Evolutionary conservation across 169 alveolate genomes (phyloP).

Genomic region (Eimeria falciformis): DNA sequence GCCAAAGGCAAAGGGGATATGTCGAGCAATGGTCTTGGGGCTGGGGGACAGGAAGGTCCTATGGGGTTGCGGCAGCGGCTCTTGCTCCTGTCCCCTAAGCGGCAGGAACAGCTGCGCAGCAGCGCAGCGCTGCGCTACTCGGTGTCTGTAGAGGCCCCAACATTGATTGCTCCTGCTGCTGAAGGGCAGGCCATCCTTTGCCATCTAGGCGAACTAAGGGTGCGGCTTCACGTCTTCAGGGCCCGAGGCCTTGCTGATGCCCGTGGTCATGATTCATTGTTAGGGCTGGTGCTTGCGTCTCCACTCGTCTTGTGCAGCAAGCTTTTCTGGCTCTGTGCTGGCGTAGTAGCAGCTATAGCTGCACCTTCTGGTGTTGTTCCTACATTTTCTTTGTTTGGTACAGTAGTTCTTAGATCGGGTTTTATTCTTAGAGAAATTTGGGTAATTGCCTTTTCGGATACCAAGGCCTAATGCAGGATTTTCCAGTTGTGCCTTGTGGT

Average conservation of each 20-base stretch:
- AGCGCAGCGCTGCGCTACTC: constrained; percentile 30
- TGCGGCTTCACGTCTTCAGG: background rate
- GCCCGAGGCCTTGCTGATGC: no score
- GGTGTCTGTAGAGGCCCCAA: constrained; percentile 56
- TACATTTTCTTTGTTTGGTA: background rate
- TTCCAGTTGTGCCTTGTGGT: no score
- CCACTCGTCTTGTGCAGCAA: no score
- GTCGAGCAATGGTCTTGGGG: background rate
- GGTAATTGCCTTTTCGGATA: no score
- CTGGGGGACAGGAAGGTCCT: background rate
- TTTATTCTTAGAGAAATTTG: no score
- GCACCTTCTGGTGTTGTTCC: background rate
- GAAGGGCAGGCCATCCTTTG: constrained; percentile 50
- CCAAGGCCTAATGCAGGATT: no score
- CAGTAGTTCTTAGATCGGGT: background rate
- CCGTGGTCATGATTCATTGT: no score
- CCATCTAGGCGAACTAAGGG: constrained; percentile 62
- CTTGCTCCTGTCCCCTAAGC: constrained; percentile 19
- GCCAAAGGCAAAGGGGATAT: background rate
- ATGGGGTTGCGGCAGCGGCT: background rate
- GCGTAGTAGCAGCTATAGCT: background rate
- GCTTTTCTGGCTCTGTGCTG: no score
- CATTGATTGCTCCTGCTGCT: constrained; percentile 52
- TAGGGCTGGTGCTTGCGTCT: no score
- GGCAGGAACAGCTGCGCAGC: constrained; percentile 38